phyloP scores from a whole-genome alignment of 2,329 filamentous ascomycete species.

The Nakataea oryzae region DNA sequence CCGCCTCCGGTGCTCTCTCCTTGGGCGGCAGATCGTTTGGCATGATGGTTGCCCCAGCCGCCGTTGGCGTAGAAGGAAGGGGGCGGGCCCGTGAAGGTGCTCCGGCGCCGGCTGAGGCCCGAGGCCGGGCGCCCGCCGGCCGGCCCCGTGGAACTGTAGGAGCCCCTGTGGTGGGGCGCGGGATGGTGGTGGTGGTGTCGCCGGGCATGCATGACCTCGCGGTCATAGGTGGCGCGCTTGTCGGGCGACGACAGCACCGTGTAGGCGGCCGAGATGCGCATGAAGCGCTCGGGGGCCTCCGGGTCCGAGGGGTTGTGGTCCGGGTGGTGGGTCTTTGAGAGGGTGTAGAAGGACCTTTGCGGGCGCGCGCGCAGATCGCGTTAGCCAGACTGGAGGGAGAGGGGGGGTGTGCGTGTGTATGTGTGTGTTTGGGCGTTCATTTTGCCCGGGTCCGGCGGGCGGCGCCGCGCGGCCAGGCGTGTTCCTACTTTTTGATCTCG shows the following conservation, averaged over 20 bases:
- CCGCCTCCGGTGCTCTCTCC: constrained; percentile 26
- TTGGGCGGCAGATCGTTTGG: constrained; percentile 46
- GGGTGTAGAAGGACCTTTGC: constrained; percentile 74
- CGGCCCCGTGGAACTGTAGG: constrained; percentile 47
- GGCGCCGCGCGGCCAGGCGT: too few relatives aligned
- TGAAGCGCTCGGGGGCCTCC: constrained; percentile 62
- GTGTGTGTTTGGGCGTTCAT: too few relatives aligned
- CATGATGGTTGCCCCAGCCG: constrained; percentile 59
- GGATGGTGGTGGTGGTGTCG: constrained; percentile 19
- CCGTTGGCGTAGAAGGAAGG: constrained; percentile 80
- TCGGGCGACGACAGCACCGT: constrained; percentile 59
- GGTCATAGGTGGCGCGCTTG: constrained; percentile 76
- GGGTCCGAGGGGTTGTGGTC: constrained; percentile 78
- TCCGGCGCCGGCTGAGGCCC: constrained; percentile 67
- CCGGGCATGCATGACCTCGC: constrained; percentile 41
- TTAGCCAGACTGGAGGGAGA: not conserved
- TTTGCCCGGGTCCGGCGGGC: too few relatives aligned
- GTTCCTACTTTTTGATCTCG: constrained; percentile 72
- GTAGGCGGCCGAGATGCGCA: constrained; percentile 78
- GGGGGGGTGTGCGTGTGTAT: too few relatives aligned
- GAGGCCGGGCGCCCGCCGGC: constrained; percentile 69
- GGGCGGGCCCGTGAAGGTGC: constrained; percentile 73
- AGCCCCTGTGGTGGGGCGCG: constrained; percentile 24
- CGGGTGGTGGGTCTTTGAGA: constrained; percentile 87
- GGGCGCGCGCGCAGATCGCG: too few relatives aligned